Evolutionary conservation across 2,329 filamentous ascomycete genomes (phyloP).

Genomic region (Colletotrichum acutatum): DNA sequence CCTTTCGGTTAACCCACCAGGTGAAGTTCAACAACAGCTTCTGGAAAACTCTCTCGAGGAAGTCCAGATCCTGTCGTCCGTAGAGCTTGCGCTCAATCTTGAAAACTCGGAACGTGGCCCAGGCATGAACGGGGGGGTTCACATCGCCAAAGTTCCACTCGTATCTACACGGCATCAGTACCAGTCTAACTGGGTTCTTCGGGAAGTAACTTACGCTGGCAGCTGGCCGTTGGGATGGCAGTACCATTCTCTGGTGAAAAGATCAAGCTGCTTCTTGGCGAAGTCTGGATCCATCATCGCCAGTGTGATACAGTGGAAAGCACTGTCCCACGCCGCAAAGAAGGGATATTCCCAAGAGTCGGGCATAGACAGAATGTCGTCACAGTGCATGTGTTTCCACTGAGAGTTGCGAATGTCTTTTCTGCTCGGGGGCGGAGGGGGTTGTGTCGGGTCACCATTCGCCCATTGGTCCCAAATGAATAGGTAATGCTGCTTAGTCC

Average conservation of each 20-base stretch:
- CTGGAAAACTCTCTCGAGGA: slow-evolving; percentile 95
- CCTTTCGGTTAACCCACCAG: slow-evolving; percentile 99
- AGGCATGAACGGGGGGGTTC: slow-evolving; percentile 95
- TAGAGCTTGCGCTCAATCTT: slow-evolving; percentile 99
- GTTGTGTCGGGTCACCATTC: slow-evolving; percentile 89
- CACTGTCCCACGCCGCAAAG: slow-evolving; percentile 97
- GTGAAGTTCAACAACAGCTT: slow-evolving; percentile 97
- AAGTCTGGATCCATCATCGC: slow-evolving; percentile 99
- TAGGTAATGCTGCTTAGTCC: slow-evolving; percentile 97
- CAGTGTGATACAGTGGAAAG: slow-evolving; percentile 94
- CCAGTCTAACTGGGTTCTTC: neutral
- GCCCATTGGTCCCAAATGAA: slow-evolving; percentile 99
- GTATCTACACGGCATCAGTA: slow-evolving; percentile 56
- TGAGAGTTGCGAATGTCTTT: slow-evolving; percentile 86
- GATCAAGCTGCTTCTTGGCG: slow-evolving; percentile 95
- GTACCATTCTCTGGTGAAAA: slow-evolving; percentile 98
- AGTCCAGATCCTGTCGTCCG: slow-evolving; percentile 92
- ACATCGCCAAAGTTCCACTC: slow-evolving; percentile 99
- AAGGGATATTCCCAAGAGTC: slow-evolving; percentile 99
- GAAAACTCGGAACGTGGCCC: slow-evolving; percentile 95
- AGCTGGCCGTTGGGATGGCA: slow-evolving; percentile 97
- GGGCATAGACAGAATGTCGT: slow-evolving; percentile 96
- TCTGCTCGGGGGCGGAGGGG: slow-evolving; percentile 82
- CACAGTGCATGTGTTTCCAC: slow-evolving; percentile 95
- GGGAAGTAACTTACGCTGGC: slow-evolving; percentile 71